Base-by-base conservation (phyloP, 768 basidiomycete genomes). In the Macrolepiota dolichaula region DNA sequence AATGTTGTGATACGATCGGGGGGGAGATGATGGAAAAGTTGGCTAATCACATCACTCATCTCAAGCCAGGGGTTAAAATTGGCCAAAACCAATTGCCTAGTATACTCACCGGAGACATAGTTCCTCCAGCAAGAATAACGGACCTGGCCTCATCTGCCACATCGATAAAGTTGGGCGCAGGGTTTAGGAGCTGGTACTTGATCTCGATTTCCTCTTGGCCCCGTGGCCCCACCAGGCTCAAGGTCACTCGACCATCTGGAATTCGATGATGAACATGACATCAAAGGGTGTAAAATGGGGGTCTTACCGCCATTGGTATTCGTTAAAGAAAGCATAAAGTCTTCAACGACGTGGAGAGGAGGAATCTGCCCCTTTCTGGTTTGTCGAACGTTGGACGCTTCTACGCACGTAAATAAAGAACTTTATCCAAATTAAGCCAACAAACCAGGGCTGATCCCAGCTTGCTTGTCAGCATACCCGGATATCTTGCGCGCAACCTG, bases 111-210 rank as follows among this genome's bases (percentile, higher is more conserved):
- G 96, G 96, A 6, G 94, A 94, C 97, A 99, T 98, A 0, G 96
- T 99, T 4, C 96, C 96, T 9, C 96, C 96, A 7, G 97, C 96
- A 40, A 99, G 78, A 29, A 98, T 76, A n/a, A 98, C 87, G 2
- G 91, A 83, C 38, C 93, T 78, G 1, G 95, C 93, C 25, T 81
- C 78, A 19, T 94, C 86, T 0, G 93, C 85, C 5, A 98, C 83
- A n/a, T 93, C 90, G 57, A 81, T 77, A 69, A 98, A 98, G 60
- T 87, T 81, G 5, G 92, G 89, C 0, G 92, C 85, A 1, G 97
- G 96, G 68, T 98, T 98, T 24, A 99, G 82, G 19, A 94, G 85
- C 63, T 97, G 91, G 67, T 97, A 99, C 68, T 91, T 94, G 55
- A 98, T 76, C 61, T 89, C 86, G 4, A 91, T 77, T 35, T 65